Evolutionary conservation across 2,329 filamentous ascomycete genomes (phyloP).

Genomic region (Hirsutella rhossiliensis): DNA sequence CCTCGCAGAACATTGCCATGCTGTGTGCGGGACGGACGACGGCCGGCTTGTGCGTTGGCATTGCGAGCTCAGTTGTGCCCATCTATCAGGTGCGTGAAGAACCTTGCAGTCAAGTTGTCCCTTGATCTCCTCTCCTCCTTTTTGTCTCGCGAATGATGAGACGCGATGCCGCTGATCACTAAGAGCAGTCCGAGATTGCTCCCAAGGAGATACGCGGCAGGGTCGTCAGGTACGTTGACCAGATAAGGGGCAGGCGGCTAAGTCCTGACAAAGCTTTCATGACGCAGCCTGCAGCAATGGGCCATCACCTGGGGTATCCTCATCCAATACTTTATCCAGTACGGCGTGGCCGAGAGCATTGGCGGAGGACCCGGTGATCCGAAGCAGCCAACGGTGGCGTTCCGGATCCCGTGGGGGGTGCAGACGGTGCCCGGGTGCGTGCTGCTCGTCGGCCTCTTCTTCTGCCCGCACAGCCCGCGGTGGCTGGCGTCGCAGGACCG

Average conservation of each 20-base stretch:
- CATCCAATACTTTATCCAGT: constrained; percentile 56
- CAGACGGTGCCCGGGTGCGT: constrained; percentile 44
- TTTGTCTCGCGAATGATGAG: too few relatives aligned
- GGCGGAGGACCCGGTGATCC: constrained; percentile 37
- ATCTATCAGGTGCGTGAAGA: constrained; percentile 40
- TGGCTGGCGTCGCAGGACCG: constrained; percentile 59
- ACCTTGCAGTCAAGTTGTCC: too few relatives aligned
- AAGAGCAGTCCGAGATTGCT: constrained; percentile 42
- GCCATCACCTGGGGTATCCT: constrained; percentile 60
- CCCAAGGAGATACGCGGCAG: constrained; percentile 45
- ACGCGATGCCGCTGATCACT: too few relatives aligned
- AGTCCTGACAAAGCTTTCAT: not conserved
- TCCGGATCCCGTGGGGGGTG: constrained; percentile 49
- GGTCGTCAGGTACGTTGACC: constrained; percentile 29
- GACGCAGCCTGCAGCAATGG: constrained; percentile 47
- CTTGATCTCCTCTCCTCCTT: not conserved
- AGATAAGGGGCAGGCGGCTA: too few relatives aligned
- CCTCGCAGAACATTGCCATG: constrained; percentile 56
- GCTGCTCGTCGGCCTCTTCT: constrained; percentile 43
- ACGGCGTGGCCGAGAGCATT: constrained; percentile 41
- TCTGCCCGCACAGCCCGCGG: constrained; percentile 53
- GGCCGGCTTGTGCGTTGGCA: constrained; percentile 62
- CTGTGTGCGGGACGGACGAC: constrained; percentile 59
- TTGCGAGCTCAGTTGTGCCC: constrained; percentile 58
- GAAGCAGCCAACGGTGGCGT: constrained; percentile 38